A percentile compares a stretch with the other conserved stretches of the same genome.
phyloP scores from a whole-genome alignment of 1,284 basidiomycete genomes.

The Ustilago shanxiensis region DNA sequence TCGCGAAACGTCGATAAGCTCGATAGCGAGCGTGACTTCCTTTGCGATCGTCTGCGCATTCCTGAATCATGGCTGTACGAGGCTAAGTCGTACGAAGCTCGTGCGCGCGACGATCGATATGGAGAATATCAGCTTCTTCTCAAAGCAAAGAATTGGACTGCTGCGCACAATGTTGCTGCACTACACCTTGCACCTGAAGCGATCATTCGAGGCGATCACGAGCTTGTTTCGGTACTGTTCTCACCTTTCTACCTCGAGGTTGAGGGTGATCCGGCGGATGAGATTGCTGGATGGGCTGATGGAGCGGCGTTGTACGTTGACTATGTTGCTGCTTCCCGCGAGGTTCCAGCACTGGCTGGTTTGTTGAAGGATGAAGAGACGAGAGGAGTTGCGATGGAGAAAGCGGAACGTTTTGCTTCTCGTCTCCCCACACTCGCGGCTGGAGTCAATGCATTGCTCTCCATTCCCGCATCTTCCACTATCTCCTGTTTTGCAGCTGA shows the following conservation, averaged over 20 bases:
- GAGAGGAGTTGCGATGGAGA: slow-evolving; percentile 33
- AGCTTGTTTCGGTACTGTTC: slow-evolving; percentile 82
- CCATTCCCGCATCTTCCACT: slow-evolving; percentile 49
- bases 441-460: slow-evolving; percentile 64
- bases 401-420: slow-evolving; percentile 72
- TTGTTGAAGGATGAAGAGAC: slow-evolving; percentile 72
- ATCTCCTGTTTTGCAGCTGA: slow-evolving; percentile 5
- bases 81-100: slow-evolving; percentile 79
- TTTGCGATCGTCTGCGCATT: slow-evolving; percentile 82
- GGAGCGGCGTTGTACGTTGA: slow-evolving; percentile 64
- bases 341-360: slow-evolving; percentile 73
- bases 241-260: slow-evolving; percentile 78
- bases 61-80: slow-evolving; percentile 88
- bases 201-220: slow-evolving; percentile 82
- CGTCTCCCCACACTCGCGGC: slow-evolving; percentile 76
- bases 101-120: slow-evolving; percentile 78
- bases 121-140: slow-evolving; percentile 84
- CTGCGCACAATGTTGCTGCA: slow-evolving; percentile 85
- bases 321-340: slow-evolving; percentile 72
- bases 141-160: slow-evolving; percentile 78
- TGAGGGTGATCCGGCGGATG: slow-evolving; percentile 71
- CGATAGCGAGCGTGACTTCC: slow-evolving; percentile 78
- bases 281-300: slow-evolving; percentile 65
- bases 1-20: slow-evolving; percentile 79
- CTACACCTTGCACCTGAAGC: slow-evolving; percentile 90